Evolutionary conservation across 768 basidiomycete species (phyloP).

Genomic region (Russula emetica): DNA sequence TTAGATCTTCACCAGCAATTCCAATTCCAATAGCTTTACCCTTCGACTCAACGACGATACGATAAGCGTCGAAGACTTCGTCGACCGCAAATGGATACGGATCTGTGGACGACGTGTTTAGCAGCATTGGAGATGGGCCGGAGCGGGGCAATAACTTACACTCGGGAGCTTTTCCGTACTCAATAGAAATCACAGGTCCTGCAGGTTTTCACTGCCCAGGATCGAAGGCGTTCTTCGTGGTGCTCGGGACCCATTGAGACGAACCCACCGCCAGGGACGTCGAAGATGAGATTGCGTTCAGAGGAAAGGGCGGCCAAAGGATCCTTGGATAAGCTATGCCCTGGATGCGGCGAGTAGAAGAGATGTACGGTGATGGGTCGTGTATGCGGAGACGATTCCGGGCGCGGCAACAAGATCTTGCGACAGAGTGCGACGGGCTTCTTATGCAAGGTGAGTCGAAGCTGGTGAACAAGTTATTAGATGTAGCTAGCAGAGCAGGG

Average conservation of each 20-base stretch:
- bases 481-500: constrained; percentile 14
- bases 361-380: constrained; percentile 82
- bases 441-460: constrained; percentile 58
- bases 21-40: constrained; percentile 85
- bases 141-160: constrained; percentile 46
- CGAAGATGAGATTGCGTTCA: constrained; percentile 69
- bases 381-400: constrained; percentile 64
- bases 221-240: constrained; percentile 87
- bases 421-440: constrained; percentile 62
- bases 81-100: constrained; percentile 97
- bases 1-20: constrained; percentile 78
- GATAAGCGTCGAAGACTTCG: constrained; percentile 89
- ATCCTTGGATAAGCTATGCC: constrained; percentile 44
- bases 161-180: constrained; percentile 97
- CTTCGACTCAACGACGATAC: constrained; percentile 70
- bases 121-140: constrained; percentile 2
- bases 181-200: constrained; percentile 79
- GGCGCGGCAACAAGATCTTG: constrained; percentile 80
- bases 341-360: constrained; percentile 70
- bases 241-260: constrained; percentile 95
- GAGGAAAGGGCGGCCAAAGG: constrained; percentile 41
- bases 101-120: constrained; percentile 45
- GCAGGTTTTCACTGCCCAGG: constrained; percentile 77
- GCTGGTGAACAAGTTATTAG: constrained; percentile 39
- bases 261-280: constrained; percentile 95